phyloP scores from a whole-genome alignment of 352 stramenopile species.

The Phytophthora citrophthora region DNA sequence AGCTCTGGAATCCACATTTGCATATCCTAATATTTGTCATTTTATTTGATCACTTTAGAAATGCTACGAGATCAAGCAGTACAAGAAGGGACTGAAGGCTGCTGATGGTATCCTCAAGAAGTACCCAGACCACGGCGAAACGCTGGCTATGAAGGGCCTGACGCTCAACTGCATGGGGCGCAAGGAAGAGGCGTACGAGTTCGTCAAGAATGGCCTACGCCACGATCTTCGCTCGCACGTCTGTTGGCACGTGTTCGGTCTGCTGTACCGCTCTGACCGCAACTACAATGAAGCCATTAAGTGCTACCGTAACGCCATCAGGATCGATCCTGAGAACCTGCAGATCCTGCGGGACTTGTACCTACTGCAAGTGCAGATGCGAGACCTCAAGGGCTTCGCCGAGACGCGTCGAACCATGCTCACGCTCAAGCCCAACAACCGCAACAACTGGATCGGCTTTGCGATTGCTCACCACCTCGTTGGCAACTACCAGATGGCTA shows the following conservation, averaged over 20 bases:
- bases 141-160: conserved; percentile 98
- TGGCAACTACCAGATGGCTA: conserved; percentile 92
- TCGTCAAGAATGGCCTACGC: conserved; percentile 94
- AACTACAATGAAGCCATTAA: conserved; percentile 99
- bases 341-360: conserved; percentile 98
- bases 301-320: conserved; percentile 97
- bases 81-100: conserved; percentile 98
- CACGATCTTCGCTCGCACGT: conserved; percentile 95
- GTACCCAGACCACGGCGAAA: conserved; percentile 97
- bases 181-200: conserved; percentile 96
- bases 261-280: conserved; percentile 96
- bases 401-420: conserved; percentile 95
- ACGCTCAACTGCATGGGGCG: conserved; percentile 95
- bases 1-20: not conserved
- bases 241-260: conserved; percentile 98
- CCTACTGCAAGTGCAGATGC: conserved; percentile 95
- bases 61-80: conserved; percentile 98
- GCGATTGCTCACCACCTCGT: conserved; percentile 95
- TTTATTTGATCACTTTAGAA: conserved; percentile 57
- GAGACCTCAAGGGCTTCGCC: conserved; percentile 92
- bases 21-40: conserved; percentile 2
- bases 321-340: conserved; percentile 96
- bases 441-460: conserved; percentile 98
- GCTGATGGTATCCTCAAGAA: conserved; percentile 97
- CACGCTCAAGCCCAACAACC: conserved; percentile 93